Evolutionary conservation across 192 early-diverging fungal species (phyloP), one percentile per base, ranked within the genome.

Genomic region (Jimgerdemannia lactiflua): DNA sequence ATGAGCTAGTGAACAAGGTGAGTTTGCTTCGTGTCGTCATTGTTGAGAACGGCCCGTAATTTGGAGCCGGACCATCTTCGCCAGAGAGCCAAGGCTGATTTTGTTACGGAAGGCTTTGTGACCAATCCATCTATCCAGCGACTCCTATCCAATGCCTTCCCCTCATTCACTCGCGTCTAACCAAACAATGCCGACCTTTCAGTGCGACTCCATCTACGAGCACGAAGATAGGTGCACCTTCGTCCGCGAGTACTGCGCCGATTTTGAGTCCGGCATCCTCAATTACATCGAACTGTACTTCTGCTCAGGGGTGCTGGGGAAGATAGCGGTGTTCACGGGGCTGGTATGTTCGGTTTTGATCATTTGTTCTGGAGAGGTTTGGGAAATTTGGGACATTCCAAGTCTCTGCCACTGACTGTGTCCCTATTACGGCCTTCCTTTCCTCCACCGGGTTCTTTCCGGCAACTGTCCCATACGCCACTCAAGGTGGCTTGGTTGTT

Each of bases 161-260:
- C 29, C 29, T 29, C 29, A 29, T 29, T 29, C 29, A 29, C 29
- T 29, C 29, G 29, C 29, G 29, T 29, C 29, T 29, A 29, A 29
- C 29, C 29, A 29, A 29, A 29, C 29, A 29, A 29, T 29, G 29
- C 14, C 49, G 49, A 6, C 14, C 6, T 59, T 14, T 14, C 68
- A 89, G 83, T 86, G 86, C 64, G 82, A 86, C 64, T 72, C 85
- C 49, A 84, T 91, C 18, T 86, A 83, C 74, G 73, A 78, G 3
- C 82, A 87, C n/a, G 71, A 82, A 17, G 85, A 85, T 39, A 81
- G 83, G 70, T 95, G 94, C 72, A 77, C 77, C 3, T 90, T 80
- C 68, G 90, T 93, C 18, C 73, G 81, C 65, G 80, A 87, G 66
- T 76, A 92, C 82, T 95, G 94, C 75, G 75, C 75, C 18, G 88